phyloP scores from a whole-genome alignment of 2,329 filamentous ascomycete genomes.

The Aspergillus thermomutatus region DNA sequence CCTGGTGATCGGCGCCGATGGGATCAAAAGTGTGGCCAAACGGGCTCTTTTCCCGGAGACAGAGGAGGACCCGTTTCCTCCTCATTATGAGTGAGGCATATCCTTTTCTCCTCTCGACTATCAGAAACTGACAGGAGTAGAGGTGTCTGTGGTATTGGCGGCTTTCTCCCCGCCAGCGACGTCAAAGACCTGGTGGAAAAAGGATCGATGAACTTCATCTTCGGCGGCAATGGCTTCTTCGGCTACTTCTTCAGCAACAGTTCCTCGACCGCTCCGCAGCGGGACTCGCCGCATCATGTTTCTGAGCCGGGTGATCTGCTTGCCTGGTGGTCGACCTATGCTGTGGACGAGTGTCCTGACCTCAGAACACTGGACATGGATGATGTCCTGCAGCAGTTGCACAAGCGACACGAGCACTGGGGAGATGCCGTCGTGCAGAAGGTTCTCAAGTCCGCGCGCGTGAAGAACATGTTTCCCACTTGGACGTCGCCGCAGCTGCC shows the following conservation, averaged over 20 bases:
- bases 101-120: not conserved
- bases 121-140: conserved; percentile 14
- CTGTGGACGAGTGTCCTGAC: conserved; percentile 30
- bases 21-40: conserved; percentile 36
- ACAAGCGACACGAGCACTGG: conserved; percentile 44
- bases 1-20: conserved; percentile 44
- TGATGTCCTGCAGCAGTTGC: conserved; percentile 35
- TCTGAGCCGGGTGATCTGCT: conserved; percentile 30
- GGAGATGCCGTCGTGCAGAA: conserved; percentile 43
- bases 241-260: conserved; percentile 43
- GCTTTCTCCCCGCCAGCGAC: conserved; percentile 37
- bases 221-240: conserved; percentile 51
- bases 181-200: conserved; percentile 29
- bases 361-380: conserved; percentile 28
- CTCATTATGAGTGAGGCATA: conserved; percentile 38
- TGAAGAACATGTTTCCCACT: conserved; percentile 47
- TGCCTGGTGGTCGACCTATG: conserved; percentile 48
- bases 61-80: conserved; percentile 33
- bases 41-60: conserved; percentile 34
- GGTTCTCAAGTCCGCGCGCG: conserved; percentile 37
- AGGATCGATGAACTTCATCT: conserved; percentile 42
- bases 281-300: conserved; percentile 24
- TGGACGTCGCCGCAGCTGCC: conserved; percentile 49
- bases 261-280: conserved; percentile 13
- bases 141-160: conserved; percentile 46